Percentiles rank a stretch among this genome's conserved stretches.
phyloP scores from a whole-genome alignment of 352 stramenopile genomes.

The Aphanomyces astaci region DNA sequence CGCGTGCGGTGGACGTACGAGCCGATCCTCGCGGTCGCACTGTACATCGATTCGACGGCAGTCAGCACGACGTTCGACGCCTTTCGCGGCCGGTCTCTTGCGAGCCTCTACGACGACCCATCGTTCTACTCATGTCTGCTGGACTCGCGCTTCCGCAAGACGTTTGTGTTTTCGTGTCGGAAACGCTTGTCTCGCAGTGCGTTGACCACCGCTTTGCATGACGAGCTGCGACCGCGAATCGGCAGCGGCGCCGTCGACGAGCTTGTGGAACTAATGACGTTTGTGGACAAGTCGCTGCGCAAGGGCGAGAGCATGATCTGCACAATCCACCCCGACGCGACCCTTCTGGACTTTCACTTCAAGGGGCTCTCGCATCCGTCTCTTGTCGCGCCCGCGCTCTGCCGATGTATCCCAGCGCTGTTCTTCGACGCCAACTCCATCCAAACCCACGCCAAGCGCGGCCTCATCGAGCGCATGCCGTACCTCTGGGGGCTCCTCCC shows the following conservation, averaged over 20 bases:
- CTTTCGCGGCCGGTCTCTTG: constrained; percentile 44
- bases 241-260: constrained; percentile 42
- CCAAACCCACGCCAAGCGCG: constrained; percentile 66
- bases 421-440: constrained; percentile 81
- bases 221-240: constrained; percentile 64
- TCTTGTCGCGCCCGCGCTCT: constrained; percentile 56
- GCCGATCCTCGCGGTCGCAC: constrained; percentile 62
- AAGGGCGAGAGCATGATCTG: constrained; percentile 78
- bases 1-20: constrained; percentile 79
- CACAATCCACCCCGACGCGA: constrained; percentile 47
- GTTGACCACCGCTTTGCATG: constrained; percentile 49
- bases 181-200: constrained; percentile 74
- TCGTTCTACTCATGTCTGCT: constrained; percentile 62
- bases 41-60: constrained; percentile 68
- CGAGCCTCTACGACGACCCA: constrained; percentile 65
- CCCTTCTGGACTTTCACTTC: constrained; percentile 57
- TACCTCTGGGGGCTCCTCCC: constrained; percentile 58
- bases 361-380: constrained; percentile 60
- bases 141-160: constrained; percentile 55
- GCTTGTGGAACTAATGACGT: constrained; percentile 51
- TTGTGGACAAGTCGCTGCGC: constrained; percentile 75
- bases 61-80: constrained; percentile 45
- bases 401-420: constrained; percentile 55
- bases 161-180: constrained; percentile 65
- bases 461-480: constrained; percentile 62